Conservation (phyloP, 495 filamentous ascomycete genomes). For the Aspergillus conjunctus region DNA sequence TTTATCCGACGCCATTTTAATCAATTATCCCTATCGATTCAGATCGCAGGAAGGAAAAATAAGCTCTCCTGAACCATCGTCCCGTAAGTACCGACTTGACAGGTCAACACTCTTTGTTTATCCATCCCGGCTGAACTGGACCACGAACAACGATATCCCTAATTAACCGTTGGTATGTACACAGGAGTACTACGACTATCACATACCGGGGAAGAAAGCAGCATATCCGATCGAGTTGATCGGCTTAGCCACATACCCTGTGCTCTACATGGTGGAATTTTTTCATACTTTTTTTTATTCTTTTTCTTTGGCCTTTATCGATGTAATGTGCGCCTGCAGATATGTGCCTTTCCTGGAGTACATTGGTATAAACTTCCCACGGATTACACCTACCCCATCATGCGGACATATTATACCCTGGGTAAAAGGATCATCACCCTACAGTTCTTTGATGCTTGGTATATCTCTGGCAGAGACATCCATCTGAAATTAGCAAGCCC, state of each 20-base stretch:
- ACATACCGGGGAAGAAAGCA: conserved; percentile 26
- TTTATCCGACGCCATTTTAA: background rate
- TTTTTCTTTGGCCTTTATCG: background rate
- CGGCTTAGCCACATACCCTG: conserved; percentile 19
- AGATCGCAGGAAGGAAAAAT: conserved; percentile 1
- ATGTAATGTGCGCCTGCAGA: conserved; percentile 14
- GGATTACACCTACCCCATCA: background rate
- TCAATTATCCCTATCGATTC: background rate
- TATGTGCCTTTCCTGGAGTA: conserved; percentile 14
- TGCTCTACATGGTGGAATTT: too few species aligned
- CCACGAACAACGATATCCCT: conserved; percentile 19
- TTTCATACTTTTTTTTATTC: too few species aligned
- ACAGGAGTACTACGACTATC: background rate
- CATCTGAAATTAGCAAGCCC: background rate
- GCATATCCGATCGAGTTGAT: conserved; percentile 29
- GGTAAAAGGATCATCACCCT: too few species aligned
- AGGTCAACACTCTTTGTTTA: conserved; percentile 18
- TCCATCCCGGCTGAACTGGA: conserved; percentile 24
- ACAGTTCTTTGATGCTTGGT: too few species aligned
- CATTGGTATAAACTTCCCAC: background rate
- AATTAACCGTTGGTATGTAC: conserved; percentile 27
- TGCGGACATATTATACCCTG: background rate
- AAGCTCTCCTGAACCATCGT: too few species aligned
- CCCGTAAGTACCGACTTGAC: too few species aligned
- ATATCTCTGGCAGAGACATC: too few species aligned